Evolutionary conservation across 306 rosid species (phyloP).

Genomic region (Elaeagnus macrophylla): DNA sequence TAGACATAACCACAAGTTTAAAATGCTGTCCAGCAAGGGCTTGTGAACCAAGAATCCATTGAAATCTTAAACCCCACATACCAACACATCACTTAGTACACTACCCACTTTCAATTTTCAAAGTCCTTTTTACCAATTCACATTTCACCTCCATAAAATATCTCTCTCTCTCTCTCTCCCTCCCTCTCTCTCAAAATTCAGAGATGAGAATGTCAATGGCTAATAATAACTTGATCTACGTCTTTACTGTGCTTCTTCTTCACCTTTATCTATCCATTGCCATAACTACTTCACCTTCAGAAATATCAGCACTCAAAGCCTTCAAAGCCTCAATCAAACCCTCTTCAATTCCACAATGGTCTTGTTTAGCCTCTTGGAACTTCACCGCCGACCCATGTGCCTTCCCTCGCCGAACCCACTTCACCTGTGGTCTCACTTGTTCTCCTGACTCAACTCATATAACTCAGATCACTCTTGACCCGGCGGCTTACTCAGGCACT

Average conservation of each 20-base stretch:
- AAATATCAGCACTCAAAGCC: slow-evolving; percentile 62
- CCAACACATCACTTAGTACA: no score
- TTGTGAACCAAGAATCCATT: no score
- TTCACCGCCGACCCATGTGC: slow-evolving; percentile 75
- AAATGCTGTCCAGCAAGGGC: no score
- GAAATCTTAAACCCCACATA: no score
- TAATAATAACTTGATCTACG: no score
- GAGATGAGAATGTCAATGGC: no score
- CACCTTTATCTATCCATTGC: slow-evolving; percentile 19
- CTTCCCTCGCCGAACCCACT: slow-evolving; percentile 58
- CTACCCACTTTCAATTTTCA: no score
- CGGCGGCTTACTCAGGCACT: slow-evolving; percentile 63
- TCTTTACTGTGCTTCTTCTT: not conserved
- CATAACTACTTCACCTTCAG: slow-evolving; percentile 37
- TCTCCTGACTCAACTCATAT: slow-evolving; percentile 43
- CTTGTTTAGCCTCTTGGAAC: slow-evolving; percentile 85
- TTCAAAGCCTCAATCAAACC: slow-evolving; percentile 66
- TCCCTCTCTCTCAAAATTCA: no score
- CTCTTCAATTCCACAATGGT: slow-evolving; percentile 54
- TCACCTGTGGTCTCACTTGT: slow-evolving; percentile 77
- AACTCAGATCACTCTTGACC: slow-evolving; percentile 83
- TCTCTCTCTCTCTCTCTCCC: no score
- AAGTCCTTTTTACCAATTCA: no score
- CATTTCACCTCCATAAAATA: no score
- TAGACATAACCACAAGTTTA: no score